These are phyloP conservation scores for Hypomontagnella submonticulosa DNA, from an alignment of 495 filamentous ascomycete species.

Conservation along the genomic window DNA sequence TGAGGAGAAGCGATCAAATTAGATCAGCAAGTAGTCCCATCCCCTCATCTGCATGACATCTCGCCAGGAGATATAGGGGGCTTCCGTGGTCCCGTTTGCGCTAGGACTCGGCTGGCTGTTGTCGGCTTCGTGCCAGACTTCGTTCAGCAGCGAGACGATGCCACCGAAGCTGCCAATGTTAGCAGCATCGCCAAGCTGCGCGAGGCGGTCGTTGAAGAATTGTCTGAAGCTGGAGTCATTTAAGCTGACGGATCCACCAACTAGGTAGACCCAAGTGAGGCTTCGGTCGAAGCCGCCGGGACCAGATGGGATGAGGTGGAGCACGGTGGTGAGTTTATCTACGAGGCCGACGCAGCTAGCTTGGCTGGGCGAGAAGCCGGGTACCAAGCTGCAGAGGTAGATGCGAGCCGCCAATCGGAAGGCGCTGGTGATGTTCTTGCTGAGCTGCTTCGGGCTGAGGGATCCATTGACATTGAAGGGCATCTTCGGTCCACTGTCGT, in stretches of 20 bases:
- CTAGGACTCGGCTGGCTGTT: constrained; percentile 53
- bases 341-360: constrained; percentile 77
- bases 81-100: constrained; percentile 52
- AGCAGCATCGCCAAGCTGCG: constrained; percentile 76
- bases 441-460: constrained; percentile 83
- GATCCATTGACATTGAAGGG: constrained; percentile 73
- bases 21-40: constrained; percentile 94
- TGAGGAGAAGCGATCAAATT: constrained; percentile 50
- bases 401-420: constrained; percentile 94
- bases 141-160: constrained; percentile 78
- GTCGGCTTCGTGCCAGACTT: constrained; percentile 84
- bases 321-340: constrained; percentile 72
- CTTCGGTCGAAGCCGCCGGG: constrained; percentile 86
- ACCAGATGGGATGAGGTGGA: constrained; percentile 84
- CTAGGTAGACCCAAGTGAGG: constrained; percentile 91
- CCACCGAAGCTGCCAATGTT: constrained; percentile 88
- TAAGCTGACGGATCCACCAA: constrained; percentile 79
- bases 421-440: constrained; percentile 84
- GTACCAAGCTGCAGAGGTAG: constrained; percentile 93
- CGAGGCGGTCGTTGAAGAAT: constrained; percentile 77
- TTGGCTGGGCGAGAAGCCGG: constrained; percentile 80
- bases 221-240: constrained; percentile 76
- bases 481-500: constrained; percentile 61
- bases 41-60: constrained; percentile 91
- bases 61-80: constrained; percentile 85